A percentile compares a stretch with the other conserved stretches of the same genome.
Conservation (phyloP, 805 yeast genomes). For the Tetrapisispora arboricola region DNA sequence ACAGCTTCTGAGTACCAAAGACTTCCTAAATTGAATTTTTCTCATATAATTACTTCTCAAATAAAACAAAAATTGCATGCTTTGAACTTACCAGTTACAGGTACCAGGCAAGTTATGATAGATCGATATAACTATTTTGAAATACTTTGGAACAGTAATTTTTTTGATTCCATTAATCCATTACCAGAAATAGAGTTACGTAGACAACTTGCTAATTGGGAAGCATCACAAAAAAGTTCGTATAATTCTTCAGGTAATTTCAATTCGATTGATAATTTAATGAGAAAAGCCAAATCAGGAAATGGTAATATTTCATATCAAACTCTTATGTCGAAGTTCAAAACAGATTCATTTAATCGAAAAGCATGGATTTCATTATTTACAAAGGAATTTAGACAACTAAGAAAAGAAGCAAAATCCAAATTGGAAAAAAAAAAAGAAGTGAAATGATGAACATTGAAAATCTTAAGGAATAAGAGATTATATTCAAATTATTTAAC, state of each 20-base stretch:
- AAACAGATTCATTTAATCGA: constrained; percentile 39
- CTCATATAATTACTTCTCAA: constrained; percentile 46
- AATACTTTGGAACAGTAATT: constrained; percentile 69
- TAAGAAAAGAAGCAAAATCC: constrained; percentile 31
- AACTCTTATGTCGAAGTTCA: constrained; percentile 22
- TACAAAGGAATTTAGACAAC: constrained; percentile 31
- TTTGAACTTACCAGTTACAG: constrained; percentile 48
- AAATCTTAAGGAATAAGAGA: no score
- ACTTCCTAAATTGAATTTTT: constrained; percentile 56
- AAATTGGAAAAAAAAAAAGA: constrained; percentile 6
- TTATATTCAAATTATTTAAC: no score
- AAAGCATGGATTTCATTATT: constrained; percentile 35
- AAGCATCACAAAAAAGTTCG: constrained; percentile 27
- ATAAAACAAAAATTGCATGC: constrained; percentile 49
- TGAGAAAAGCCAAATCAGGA: constrained; percentile 33
- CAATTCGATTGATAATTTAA: constrained; percentile 15
- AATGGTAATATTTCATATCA: constrained; percentile 18
- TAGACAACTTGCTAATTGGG: constrained; percentile 59
- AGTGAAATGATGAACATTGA: no score
- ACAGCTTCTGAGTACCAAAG: constrained; percentile 28
- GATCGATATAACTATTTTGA: constrained; percentile 68
- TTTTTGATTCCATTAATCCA: constrained; percentile 56
- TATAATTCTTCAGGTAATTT: constrained; percentile 15
- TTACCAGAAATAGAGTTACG: constrained; percentile 44
- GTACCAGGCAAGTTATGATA: constrained; percentile 55